These are phyloP conservation scores for Colletotrichum gloeosporioides DNA, from an alignment of 2,329 filamentous ascomycete species.

Conservation along the genomic window DNA sequence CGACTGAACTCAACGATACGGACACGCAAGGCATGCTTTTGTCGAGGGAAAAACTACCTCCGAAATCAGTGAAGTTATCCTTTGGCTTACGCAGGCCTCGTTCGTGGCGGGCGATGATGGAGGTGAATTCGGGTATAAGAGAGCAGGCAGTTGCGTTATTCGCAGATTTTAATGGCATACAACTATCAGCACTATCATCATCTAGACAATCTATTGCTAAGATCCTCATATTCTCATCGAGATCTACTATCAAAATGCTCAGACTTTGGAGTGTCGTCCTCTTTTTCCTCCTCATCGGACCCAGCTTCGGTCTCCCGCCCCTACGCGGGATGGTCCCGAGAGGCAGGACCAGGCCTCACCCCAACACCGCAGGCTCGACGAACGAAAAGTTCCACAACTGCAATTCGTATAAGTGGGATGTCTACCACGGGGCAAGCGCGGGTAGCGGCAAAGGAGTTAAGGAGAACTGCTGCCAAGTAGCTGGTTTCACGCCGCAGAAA, in stretches of 20 bases:
- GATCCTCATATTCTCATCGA: background rate
- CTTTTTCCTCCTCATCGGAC: background rate
- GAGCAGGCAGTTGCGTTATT: background rate
- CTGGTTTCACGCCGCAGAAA: background rate
- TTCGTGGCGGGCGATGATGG: background rate
- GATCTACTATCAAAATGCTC: background rate
- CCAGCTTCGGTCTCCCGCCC: background rate
- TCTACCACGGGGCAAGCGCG: background rate
- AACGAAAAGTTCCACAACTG: background rate
- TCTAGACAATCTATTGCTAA: background rate
- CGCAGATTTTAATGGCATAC: too few relatives aligned
- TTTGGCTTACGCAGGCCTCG: background rate
- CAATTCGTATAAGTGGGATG: background rate
- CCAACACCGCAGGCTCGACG: background rate
- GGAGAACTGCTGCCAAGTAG: background rate
- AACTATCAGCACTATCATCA: background rate
- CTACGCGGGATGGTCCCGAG: background rate
- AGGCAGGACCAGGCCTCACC: background rate
- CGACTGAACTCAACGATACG: background rate
- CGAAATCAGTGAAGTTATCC: background rate
- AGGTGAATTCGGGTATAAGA: background rate
- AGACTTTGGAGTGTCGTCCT: accelerated
- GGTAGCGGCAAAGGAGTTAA: background rate
- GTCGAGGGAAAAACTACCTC: background rate
- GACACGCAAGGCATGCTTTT: background rate